These are phyloP conservation scores for Hanseniaspora clermontiae DNA, from an alignment of 805 yeast genomes.

Conservation along the genomic window DNA sequence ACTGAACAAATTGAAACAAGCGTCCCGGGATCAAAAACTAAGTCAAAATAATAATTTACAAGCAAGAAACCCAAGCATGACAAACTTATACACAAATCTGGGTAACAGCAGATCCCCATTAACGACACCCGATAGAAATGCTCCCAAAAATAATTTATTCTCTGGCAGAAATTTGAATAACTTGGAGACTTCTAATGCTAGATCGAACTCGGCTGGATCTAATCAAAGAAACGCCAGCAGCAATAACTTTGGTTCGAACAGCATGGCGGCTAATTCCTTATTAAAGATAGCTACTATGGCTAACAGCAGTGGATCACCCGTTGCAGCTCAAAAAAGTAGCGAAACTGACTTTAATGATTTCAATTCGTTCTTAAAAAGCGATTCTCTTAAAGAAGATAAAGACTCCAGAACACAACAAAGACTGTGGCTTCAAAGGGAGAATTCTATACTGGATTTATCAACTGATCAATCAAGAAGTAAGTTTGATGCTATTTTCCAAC, in stretches of 20 bases:
- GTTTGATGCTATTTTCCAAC: conserved; percentile 26
- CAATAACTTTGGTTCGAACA: background rate
- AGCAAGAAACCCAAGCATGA: background rate
- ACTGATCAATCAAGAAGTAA: conserved; percentile 22
- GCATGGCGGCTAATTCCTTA: background rate
- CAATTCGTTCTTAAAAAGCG: conserved; percentile 31
- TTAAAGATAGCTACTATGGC: conserved; percentile 12
- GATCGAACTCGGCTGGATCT: background rate
- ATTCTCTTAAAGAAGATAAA: conserved; percentile 24
- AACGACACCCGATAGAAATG: background rate
- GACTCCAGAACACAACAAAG: conserved; percentile 74
- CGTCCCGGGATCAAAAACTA: background rate
- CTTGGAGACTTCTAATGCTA: background rate
- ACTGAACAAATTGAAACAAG: background rate
- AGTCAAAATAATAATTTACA: background rate
- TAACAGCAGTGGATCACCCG: conserved; percentile 8
- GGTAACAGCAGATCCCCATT: background rate
- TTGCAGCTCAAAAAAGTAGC: conserved; percentile 8
- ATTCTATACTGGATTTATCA: conserved; percentile 47
- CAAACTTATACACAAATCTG: background rate
- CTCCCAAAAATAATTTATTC: background rate
- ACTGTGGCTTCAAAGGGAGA: conserved; percentile 73
- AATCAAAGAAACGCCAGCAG: background rate
- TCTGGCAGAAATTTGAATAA: background rate
- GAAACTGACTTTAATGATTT: conserved; percentile 26